These are phyloP conservation scores for Nothopassalora personata DNA, from an alignment of 2,329 filamentous ascomycete genomes.

Conservation along the genomic window DNA sequence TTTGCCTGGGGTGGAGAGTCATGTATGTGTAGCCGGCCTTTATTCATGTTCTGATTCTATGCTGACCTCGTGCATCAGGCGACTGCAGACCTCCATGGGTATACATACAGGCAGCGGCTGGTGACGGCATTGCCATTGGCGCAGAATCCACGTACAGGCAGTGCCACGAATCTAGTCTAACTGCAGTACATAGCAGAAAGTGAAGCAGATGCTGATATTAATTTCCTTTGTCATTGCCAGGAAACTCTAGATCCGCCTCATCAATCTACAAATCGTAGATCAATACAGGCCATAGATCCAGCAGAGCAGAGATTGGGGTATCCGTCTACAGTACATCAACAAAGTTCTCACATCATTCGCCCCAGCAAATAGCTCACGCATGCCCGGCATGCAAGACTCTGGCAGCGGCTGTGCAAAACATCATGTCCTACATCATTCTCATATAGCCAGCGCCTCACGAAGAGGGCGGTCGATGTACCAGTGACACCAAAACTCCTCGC, in stretches of 20 bases:
- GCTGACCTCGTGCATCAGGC: neutral
- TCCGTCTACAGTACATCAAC: conserved; percentile 16
- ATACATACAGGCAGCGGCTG: neutral
- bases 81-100: neutral
- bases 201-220: neutral
- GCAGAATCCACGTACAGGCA: too few species aligned
- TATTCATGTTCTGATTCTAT: too few species aligned
- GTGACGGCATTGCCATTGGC: neutral
- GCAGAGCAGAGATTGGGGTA: conserved; percentile 21
- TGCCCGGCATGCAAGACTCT: neutral
- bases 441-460: neutral
- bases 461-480: conserved; percentile 2
- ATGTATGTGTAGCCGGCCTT: too few species aligned
- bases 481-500: conserved; percentile 12
- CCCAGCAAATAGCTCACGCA: conserved; percentile 8
- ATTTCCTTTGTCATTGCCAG: conserved; percentile 6
- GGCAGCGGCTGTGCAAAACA: neutral
- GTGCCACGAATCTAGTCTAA: too few species aligned
- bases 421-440: neutral
- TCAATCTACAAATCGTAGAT: neutral
- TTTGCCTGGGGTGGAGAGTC: neutral
- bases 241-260: conserved; percentile 14
- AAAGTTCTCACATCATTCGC: neutral
- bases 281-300: conserved; percentile 9
- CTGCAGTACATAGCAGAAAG: neutral